Percentiles rank a stretch among this genome's conserved stretches.
Conservation (phyloP, 257 asterid genomes). For the Solanum rostratum region DNA sequence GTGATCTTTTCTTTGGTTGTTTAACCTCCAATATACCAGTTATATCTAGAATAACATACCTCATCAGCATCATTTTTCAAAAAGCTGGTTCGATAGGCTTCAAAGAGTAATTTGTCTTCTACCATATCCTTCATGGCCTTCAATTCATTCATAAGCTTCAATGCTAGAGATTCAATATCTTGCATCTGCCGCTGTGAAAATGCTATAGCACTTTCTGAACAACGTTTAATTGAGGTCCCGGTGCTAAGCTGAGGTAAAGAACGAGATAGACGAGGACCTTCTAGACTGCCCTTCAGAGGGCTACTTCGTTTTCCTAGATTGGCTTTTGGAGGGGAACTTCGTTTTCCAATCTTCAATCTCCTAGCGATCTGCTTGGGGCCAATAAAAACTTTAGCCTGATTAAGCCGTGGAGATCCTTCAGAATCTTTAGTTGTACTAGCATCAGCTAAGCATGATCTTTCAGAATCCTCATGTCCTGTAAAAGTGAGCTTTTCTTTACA, state of each 20-base stretch:
- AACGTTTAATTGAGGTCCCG: constrained; percentile 55
- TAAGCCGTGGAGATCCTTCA: constrained; percentile 17
- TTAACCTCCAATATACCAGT: neutral
- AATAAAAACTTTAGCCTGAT: constrained; percentile 20
- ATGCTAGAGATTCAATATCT: constrained; percentile 67
- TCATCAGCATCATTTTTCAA: constrained; percentile 67
- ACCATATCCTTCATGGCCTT: constrained; percentile 77
- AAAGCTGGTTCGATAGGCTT: constrained; percentile 59
- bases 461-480: constrained; percentile 23
- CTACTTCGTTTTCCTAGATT: constrained; percentile 29
- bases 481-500: constrained; percentile 35
- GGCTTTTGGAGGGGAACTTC: constrained; percentile 31
- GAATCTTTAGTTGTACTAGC: constrained; percentile 17
- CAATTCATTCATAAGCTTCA: constrained; percentile 67
- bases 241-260: constrained; percentile 50
- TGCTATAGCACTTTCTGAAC: constrained; percentile 74
- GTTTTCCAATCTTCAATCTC: constrained; percentile 28
- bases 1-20: neutral
- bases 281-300: constrained; percentile 39
- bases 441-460: constrained; percentile 12
- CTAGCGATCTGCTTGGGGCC: constrained; percentile 24
- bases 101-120: constrained; percentile 69
- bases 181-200: constrained; percentile 89
- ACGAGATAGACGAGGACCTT: constrained; percentile 54
- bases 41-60: constrained; percentile 29